Evolutionary conservation across 257 asterid species (phyloP), one percentile per base, ranked within the genome.

Genomic region (Verbena officinalis): DNA sequence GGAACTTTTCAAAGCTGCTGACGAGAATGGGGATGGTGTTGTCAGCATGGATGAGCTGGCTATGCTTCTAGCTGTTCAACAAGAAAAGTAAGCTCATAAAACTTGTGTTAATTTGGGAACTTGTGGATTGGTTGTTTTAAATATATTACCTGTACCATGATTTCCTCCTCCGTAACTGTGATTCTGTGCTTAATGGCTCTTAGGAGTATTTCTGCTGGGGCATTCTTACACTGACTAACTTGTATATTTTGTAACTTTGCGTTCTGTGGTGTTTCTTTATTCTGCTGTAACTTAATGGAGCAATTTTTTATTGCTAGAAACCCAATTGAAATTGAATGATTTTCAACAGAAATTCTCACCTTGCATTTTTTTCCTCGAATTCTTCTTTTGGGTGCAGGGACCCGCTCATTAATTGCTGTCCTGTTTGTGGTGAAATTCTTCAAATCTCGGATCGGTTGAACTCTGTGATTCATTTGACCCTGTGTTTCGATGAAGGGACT

Each of bases 401-500:
- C 46, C 86, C 99, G 6, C 86, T 94, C 39, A 82, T 86, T 69
- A 94, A 86, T 75, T 90, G 96, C 72, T 94, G 99, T 65, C 99
- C 99, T 3, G 97, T 94, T 43, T 94, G 99, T 62, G 96, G 97
- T 23, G 97, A 94, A 79, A 61, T 83, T 74, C 92, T 94, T 62
- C 80, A 86, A 70, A 78, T 84, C 75, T 83, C 97, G 9, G 93
- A 90, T 72, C 77, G 73, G 82, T 71, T 94, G 85, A 90, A 88
- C 68, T 70, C 76, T 39, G 71, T 94, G 88, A 77, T 94, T 76
- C 99, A 94, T 73, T 77, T 94, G 90, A 88, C 97, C 59, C 77
- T 94, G 65, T 94, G 99, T 79, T 94, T 94, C 57, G 96, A 94
- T 72, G 99, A 90, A 84, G 99, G 99, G 59, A 94, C 96, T 76